Percentiles rank a stretch among this genome's conserved stretches.
Evolutionary conservation across 2,329 filamentous ascomycete species (phyloP).

Genomic region (Alternaria longipes): DNA sequence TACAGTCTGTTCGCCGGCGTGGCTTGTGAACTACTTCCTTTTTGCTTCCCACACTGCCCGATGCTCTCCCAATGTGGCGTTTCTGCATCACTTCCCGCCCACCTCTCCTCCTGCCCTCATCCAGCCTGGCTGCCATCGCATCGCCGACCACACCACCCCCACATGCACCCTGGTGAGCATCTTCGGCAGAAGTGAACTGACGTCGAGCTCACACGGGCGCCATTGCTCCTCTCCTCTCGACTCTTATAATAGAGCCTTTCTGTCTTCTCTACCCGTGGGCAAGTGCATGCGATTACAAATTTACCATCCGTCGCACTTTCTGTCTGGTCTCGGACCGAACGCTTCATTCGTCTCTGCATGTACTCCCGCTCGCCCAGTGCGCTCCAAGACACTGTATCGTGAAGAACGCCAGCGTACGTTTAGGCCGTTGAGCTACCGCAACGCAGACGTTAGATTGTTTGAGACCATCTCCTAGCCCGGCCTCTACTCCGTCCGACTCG

Average conservation of each 20-base stretch:
- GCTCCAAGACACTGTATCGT: conserved; percentile 34
- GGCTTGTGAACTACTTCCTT: conserved; percentile 43
- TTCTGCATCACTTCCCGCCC: conserved; percentile 33
- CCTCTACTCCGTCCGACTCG: conserved; percentile 35
- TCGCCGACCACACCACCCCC: conserved; percentile 35
- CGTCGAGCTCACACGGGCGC: conserved; percentile 31
- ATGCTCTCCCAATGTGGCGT: conserved; percentile 44
- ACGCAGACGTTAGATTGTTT: conserved; percentile 47
- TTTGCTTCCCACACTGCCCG: conserved; percentile 38
- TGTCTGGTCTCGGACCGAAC: conserved; percentile 48
- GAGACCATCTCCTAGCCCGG: conserved; percentile 45
- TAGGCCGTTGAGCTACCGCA: conserved; percentile 45
- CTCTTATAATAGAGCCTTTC: conserved; percentile 30
- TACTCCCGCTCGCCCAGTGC: conserved; percentile 44
- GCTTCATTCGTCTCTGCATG: conserved; percentile 47
- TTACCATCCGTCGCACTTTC: conserved; percentile 45
- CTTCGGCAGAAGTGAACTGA: conserved; percentile 28
- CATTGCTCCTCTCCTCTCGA: conserved; percentile 27
- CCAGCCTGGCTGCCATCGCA: conserved; percentile 31
- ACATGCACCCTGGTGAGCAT: conserved; percentile 11
- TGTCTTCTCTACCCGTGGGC: conserved; percentile 28
- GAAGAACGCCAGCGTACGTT: conserved; percentile 41
- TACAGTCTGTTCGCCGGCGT: conserved; percentile 45
- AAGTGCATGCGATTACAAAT: conserved; percentile 42
- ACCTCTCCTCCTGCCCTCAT: conserved; percentile 24